Conservation (phyloP, 1,284 basidiomycete species). For the Farysia itapuensis region DNA sequence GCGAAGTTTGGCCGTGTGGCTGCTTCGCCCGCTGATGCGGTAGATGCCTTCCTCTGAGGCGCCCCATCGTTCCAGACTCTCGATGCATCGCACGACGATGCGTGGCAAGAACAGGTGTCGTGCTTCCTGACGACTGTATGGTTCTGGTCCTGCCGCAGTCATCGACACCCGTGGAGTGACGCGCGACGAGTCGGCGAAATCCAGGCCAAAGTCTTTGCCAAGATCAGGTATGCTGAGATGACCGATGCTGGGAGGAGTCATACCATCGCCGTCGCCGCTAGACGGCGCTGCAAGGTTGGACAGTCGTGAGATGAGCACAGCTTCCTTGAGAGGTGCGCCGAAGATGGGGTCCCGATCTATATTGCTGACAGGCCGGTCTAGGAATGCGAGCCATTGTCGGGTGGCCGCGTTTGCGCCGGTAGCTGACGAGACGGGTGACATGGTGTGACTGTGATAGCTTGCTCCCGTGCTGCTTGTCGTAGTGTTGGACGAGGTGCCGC, state of each 20-base stretch:
- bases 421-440: not conserved
- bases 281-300: not conserved
- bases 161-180: conserved; percentile 14
- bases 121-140: conserved; percentile 30
- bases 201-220: conserved; percentile 21
- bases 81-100: conserved; percentile 51
- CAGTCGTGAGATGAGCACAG: conserved; percentile 39
- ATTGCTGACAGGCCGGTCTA: conserved; percentile 1
- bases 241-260: not conserved
- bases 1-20: conserved; percentile 50
- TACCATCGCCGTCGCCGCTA: not conserved
- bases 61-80: conserved; percentile 53
- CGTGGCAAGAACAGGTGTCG: conserved; percentile 41
- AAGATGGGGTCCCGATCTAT: conserved; percentile 22
- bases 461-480: not conserved
- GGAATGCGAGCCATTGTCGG: conserved; percentile 24
- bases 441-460: not conserved
- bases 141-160: conserved; percentile 3
- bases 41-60: conserved; percentile 55
- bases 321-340: conserved; percentile 45
- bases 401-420: conserved; percentile 36
- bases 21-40: conserved; percentile 50
- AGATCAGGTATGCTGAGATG: conserved; percentile 33
- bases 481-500: not conserved
- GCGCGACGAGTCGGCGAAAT: conserved; percentile 14